Evolutionary conservation across 1,284 basidiomycete genomes (phyloP), one percentile per base, ranked within the genome.

Genomic region (Puccinia hordei): DNA sequence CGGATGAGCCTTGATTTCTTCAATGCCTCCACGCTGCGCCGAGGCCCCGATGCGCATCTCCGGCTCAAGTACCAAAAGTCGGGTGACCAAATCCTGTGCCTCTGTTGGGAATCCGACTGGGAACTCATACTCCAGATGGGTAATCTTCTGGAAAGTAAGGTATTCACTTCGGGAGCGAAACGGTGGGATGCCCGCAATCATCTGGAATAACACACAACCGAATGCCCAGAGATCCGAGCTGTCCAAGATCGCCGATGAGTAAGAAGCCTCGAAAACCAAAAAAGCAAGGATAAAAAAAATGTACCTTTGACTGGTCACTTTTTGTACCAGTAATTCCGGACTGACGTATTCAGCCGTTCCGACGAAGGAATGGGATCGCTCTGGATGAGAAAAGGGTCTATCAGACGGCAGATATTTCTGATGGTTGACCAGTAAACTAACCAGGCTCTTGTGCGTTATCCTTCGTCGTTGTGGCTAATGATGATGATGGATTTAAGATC

Each of bases 401-500:
- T 22, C n/a, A 15, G 30, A 3, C 2, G 27, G 35, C 59, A 74
- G n/a, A 6, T 17, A 46, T 12, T n/a, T n/a, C n/a, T n/a, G n/a
- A n/a, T n/a, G n/a, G n/a, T n/a, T 51, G 35, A 13, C 27, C 41
- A n/a, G n/a, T n/a, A n/a, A 46, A 74, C 55, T 61, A 10, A 75
- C 46, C 55, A 12, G 33, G 13, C 17, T 33, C 73, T 27, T 13
- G 38, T 35, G 19, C 22, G 15, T 22, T 53, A 35, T 17, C 33
- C 30, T 15, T 63, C 61, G 24, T 35, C 1, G 24, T 17, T 22
- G 49, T 55, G 33, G 71, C 6, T 51, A 17, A 49, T 15, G 87
- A 88, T 19, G 89, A 81, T 82, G 85, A 83, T 81, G 85, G 86
- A 82, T 90, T 90, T 69, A 95, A 87, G 82, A 96, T 89, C 87